These are phyloP conservation scores for Annulohypoxylon truncatum DNA, from an alignment of 2,329 filamentous ascomycete genomes.

Conservation along the genomic window DNA sequence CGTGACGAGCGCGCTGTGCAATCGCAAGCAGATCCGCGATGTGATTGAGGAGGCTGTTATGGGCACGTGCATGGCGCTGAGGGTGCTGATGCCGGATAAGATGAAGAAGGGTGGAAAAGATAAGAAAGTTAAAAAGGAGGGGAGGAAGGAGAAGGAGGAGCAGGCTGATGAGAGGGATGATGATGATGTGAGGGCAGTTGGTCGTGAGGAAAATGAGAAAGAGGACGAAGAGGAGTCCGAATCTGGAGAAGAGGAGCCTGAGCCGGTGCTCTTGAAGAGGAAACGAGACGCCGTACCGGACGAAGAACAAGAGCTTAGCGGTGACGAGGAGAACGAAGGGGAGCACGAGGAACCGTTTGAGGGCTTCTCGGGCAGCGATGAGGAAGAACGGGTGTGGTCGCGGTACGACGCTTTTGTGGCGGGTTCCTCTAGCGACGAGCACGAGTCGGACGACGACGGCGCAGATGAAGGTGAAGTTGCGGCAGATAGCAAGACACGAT, in stretches of 20 bases:
- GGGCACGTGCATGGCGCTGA: constrained; percentile 61
- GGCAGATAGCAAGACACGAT: constrained; percentile 43
- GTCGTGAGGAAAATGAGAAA: constrained; percentile 21
- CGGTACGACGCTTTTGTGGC: constrained; percentile 62
- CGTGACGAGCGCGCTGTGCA: constrained; percentile 69
- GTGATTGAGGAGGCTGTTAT: constrained; percentile 61
- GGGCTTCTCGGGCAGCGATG: constrained; percentile 48
- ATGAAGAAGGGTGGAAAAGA: constrained; percentile 49
- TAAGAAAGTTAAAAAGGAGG: constrained; percentile 48
- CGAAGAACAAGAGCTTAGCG: constrained; percentile 44
- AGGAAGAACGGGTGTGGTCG: constrained; percentile 54
- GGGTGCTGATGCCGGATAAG: constrained; percentile 61
- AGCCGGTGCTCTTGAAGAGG: constrained; percentile 47
- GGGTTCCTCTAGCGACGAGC: constrained; percentile 58
- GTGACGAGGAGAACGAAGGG: constrained; percentile 43
- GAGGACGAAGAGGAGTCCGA: constrained; percentile 42
- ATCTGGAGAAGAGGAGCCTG: constrained; percentile 38
- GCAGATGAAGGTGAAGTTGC: constrained; percentile 41
- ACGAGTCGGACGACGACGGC: constrained; percentile 53
- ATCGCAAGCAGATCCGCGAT: constrained; percentile 62
- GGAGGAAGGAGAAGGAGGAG: constrained; percentile 37
- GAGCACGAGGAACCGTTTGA: constrained; percentile 41
- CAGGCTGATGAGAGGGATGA: constrained; percentile 29
- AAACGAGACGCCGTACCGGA: constrained; percentile 54
- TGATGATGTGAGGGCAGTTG: constrained; percentile 18